A percentile compares a stretch with the other conserved stretches of the same genome.
phyloP scores from a whole-genome alignment of 1,284 basidiomycete genomes.

The Microbotryum intermedium region DNA sequence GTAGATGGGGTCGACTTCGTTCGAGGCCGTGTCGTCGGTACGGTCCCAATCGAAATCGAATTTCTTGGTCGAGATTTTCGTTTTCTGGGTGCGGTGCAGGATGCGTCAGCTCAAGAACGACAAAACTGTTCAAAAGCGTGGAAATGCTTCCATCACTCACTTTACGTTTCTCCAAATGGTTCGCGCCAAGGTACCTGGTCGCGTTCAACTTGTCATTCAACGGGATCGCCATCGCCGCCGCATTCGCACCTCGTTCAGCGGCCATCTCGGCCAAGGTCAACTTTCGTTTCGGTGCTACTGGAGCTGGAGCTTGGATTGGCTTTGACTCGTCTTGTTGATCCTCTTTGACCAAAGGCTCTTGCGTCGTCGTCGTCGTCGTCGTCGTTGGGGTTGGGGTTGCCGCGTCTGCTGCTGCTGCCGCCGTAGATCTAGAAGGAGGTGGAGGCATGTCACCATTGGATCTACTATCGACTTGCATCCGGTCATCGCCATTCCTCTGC shows the following conservation, averaged over 20 bases:
- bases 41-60: conserved; percentile 99
- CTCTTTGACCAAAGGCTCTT: neutral
- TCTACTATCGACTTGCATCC: no score
- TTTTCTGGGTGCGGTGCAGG: conserved; percentile 57
- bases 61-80: conserved; percentile 85
- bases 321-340: neutral
- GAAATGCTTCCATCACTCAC: neutral
- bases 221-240: neutral
- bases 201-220: conserved; percentile 23
- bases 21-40: conserved; percentile 72
- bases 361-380: neutral
- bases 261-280: conserved; percentile 29
- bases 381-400: conserved; percentile 52
- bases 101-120: neutral
- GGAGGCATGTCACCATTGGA: no score
- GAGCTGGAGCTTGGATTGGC: conserved; percentile 21
- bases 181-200: conserved; percentile 66
- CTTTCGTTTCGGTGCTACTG: conserved; percentile 4
- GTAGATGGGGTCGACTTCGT: conserved; percentile 36
- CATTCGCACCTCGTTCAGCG: neutral
- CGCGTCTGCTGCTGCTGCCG: conserved; percentile 48
- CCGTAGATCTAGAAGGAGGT: neutral
- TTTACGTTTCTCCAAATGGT: conserved; percentile 50
- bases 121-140: neutral
- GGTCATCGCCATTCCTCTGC: no score